A percentile compares a stretch with the other conserved stretches of the same genome.
Conservation (phyloP, 1,284 basidiomycete species). For the Ganoderma meredithae region DNA sequence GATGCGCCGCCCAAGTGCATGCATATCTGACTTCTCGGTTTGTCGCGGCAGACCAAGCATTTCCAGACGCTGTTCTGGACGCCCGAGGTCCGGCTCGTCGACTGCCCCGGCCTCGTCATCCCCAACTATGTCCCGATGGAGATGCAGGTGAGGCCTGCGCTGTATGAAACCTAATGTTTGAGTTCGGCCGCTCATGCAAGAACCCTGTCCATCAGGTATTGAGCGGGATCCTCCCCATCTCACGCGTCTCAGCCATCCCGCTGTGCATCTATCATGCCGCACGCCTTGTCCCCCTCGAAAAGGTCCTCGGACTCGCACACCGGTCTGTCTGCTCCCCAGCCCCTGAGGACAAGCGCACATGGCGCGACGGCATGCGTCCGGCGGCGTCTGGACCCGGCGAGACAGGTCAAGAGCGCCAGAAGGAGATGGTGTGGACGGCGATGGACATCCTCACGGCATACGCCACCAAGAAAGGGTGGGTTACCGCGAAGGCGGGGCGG, state of each 20-base stretch:
- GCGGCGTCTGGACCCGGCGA: slow-evolving; percentile 14
- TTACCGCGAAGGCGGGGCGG: slow-evolving; percentile 89
- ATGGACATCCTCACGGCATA: slow-evolving; percentile 83
- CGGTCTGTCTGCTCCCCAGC: slow-evolving; percentile 48
- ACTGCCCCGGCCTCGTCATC: slow-evolving; percentile 88
- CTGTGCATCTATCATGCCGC: slow-evolving; percentile 77
- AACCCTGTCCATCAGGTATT: slow-evolving; percentile 61
- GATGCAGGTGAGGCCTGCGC: slow-evolving; percentile 63
- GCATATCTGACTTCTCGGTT: slow-evolving; percentile 8
- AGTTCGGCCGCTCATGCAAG: slow-evolving; percentile 12
- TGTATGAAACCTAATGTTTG: slow-evolving; percentile 17
- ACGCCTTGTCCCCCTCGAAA: slow-evolving; percentile 80
- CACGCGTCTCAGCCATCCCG: slow-evolving; percentile 83
- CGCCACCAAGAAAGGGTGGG: slow-evolving; percentile 79
- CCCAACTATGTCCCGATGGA: slow-evolving; percentile 83
- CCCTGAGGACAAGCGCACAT: slow-evolving; percentile 72
- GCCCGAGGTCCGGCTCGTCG: slow-evolving; percentile 80
- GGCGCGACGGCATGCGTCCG: slow-evolving; percentile 60
- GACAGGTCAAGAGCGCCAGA: slow-evolving; percentile 26
- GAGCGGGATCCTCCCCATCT: slow-evolving; percentile 87
- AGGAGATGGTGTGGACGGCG: slow-evolving; percentile 67
- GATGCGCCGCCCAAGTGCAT: neutral
- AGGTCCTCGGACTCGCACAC: slow-evolving; percentile 67
- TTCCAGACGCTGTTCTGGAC: slow-evolving; percentile 94
- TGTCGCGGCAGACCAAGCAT: slow-evolving; percentile 78